Evolutionary conservation across 495 filamentous ascomycete species (phyloP), one percentile per base, ranked within the genome.

Genomic region (Staphylotrichum tortipilum): DNA sequence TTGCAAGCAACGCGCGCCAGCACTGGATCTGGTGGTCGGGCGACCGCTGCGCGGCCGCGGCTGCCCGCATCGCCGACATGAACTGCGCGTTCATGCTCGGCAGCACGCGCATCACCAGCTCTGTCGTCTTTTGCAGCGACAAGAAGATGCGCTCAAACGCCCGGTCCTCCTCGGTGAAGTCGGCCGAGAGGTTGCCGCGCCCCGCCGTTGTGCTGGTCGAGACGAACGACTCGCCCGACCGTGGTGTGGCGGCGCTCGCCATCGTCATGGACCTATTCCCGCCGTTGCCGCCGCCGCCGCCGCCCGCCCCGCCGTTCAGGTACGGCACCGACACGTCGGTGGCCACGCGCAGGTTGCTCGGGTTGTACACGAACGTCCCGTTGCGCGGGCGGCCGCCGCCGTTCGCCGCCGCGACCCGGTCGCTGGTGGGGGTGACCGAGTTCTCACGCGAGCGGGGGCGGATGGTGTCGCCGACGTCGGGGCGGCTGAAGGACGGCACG

Each of bases 101-200:
- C 22, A 92, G 66, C 5, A 78, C 78, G 7, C 77, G 77, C 47
- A 85, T 76, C 36, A 84, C 79, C 33, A 82, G 65, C 11, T 83
- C 82, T 41, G 82, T 80, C 1, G 86, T 81, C 36, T 74, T 74
- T 15, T 78, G 77, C 17, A 94, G 75, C 36, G 81, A 81, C 37
- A 84, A 59, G 68, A 83, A 92, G 34, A 95, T 86, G 55, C 70
- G 80, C 47, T 92, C 88, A 57, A 95, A 94, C 3, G 81, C 73
- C 21, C 80, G 78, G 56, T 91, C 87, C 55, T 89, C 84, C 43
- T 86, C 83, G 26, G 75, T 78, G 43, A 88, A 86, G 49, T 87
- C 70, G 18, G 56, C 55, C 28, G 64, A 63, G 15, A 73, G 58
- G 43, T 69, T 66, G 3, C n/a, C n/a, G n/a, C 67, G 61, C 5